phyloP scores from a whole-genome alignment of 2,329 filamentous ascomycete species.

The Colletotrichum higginsianum region DNA sequence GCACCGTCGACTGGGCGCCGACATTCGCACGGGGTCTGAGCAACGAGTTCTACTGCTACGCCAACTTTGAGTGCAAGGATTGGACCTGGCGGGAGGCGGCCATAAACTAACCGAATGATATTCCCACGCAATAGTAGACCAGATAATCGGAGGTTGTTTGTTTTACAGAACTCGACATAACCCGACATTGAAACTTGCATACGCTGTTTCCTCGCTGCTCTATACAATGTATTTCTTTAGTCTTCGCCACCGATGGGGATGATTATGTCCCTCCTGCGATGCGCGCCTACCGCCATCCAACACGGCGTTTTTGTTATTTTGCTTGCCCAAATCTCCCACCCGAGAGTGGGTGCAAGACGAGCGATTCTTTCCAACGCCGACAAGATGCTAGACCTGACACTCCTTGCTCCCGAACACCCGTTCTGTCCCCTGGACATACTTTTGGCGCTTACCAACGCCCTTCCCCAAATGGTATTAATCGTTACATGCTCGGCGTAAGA shows the following conservation, averaged over 20 bases:
- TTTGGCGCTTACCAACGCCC: slow-evolving; percentile 5
- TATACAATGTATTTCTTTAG: slow-evolving; percentile 26
- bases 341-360: slow-evolving; percentile 19
- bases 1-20: slow-evolving; percentile 78
- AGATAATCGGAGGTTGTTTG: neutral
- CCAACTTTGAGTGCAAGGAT: slow-evolving; percentile 78
- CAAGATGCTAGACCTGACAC: slow-evolving; percentile 28
- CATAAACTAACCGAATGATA: slow-evolving; percentile 20
- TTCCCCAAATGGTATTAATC: neutral
- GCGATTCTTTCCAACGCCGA: slow-evolving; percentile 40
- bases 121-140: neutral
- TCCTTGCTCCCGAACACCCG: neutral
- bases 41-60: slow-evolving; percentile 86
- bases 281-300: slow-evolving; percentile 16
- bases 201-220: slow-evolving; percentile 32
- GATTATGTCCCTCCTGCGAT: neutral
- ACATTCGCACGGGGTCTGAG: slow-evolving; percentile 80
- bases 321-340: slow-evolving; percentile 10
- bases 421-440: neutral
- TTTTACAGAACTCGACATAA: neutral
- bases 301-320: slow-evolving; percentile 9
- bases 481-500: slow-evolving; percentile 8
- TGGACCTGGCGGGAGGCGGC: slow-evolving; percentile 59
- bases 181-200: slow-evolving; percentile 13
- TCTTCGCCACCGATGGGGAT: slow-evolving; percentile 16